Conservation (phyloP, 2,329 filamentous ascomycete genomes). For the Cladosporium velox region DNA sequence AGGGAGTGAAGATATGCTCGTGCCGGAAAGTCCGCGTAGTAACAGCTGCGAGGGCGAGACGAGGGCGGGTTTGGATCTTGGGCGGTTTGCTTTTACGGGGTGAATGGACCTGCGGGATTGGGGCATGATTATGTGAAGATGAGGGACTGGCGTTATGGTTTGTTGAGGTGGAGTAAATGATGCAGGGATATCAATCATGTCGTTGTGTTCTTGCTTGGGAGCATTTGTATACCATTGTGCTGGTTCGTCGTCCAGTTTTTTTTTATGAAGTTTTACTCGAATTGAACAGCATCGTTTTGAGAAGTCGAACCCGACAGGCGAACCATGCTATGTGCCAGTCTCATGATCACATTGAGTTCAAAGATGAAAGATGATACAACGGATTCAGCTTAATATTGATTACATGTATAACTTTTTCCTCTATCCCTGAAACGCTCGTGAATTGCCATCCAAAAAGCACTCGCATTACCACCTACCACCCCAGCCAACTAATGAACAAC, state of each 20-base stretch:
- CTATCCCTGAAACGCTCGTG: too few species aligned
- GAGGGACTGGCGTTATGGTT: neutral
- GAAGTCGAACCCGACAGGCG: too few species aligned
- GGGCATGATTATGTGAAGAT: conserved; percentile 5
- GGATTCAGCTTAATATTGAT: neutral
- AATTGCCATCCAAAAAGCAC: neutral
- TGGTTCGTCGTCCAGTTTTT: too few species aligned
- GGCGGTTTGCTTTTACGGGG: conserved; percentile 13
- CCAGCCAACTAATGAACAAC: neutral
- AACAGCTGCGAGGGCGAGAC: conserved; percentile 6
- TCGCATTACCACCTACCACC: neutral
- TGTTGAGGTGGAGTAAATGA: neutral
- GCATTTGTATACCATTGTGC: neutral
- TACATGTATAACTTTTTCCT: neutral
- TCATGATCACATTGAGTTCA: neutral
- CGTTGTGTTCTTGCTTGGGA: neutral
- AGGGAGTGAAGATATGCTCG: conserved; percentile 51
- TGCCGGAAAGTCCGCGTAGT: conserved; percentile 44
- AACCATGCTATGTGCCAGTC: too few species aligned
- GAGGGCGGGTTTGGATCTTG: neutral
- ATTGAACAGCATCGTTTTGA: too few species aligned
- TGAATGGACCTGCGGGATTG: neutral
- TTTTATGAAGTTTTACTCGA: too few species aligned
- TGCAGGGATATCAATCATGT: neutral
- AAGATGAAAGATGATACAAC: neutral